These are phyloP conservation scores for Naganishia liquefaciens DNA, from an alignment of 1,284 basidiomycete genomes.

Conservation along the genomic window DNA sequence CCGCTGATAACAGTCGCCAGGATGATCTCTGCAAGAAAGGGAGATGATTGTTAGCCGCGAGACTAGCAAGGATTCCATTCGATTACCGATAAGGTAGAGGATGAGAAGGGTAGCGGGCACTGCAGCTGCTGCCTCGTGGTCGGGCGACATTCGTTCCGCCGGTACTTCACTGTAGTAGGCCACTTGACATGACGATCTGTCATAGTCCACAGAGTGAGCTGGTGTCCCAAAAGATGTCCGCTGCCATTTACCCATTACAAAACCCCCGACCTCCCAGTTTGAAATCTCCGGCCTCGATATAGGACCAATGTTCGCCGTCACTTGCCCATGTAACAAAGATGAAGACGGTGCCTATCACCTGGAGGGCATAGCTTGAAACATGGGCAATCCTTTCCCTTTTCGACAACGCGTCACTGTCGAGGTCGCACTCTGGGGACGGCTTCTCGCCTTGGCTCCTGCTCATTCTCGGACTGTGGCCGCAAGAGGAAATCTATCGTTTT, in stretches of 20 bases:
- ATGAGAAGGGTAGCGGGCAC: neutral
- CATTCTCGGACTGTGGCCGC: no score
- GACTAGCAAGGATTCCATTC: no score
- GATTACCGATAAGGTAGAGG: no score
- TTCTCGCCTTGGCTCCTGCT: neutral
- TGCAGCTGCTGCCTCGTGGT: no score
- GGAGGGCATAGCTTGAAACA: neutral
- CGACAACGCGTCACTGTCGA: neutral
- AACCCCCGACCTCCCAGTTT: neutral
- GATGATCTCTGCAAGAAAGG: no score
- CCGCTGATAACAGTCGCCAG: no score
- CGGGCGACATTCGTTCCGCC: neutral
- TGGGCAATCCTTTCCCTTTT: neutral
- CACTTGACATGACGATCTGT: no score
- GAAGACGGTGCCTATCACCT: neutral
- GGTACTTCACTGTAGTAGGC: neutral
- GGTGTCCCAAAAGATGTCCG: neutral
- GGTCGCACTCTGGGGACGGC: neutral
- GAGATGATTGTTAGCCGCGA: no score
- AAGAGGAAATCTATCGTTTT: no score
- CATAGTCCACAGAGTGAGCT: neutral
- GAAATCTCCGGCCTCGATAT: conserved; percentile 1
- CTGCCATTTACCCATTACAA: conserved; percentile 5
- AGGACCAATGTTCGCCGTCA: conserved; percentile 1
- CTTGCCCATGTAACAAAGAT: conserved; percentile 15